Base-by-base conservation (phyloP, 768 basidiomycete species). In the Agrocybe chaxingu region DNA sequence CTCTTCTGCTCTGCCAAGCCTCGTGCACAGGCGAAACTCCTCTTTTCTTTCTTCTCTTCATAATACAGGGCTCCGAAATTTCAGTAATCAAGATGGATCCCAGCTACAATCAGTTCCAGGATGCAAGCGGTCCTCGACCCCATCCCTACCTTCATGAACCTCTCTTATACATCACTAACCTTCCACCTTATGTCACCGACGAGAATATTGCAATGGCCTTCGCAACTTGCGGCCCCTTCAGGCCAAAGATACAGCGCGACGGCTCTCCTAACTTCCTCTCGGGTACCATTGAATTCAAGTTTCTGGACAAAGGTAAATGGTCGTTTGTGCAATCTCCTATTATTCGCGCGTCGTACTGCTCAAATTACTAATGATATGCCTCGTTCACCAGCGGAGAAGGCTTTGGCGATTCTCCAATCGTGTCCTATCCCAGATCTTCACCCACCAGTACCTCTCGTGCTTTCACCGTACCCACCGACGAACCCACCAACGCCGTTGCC, bases 91-190 rank as follows among this genome's bases (percentile, higher is more conserved):
- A 58, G 64, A 79, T 77, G 76, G 74, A 78, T 66, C 65, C 66
- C 62, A 65, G 64, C 57, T 75, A 72, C 68, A 59, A 62, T 58
- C 66, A 65, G 42, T 60, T 63, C 45, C 69, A 68, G 52, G 66
- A 69, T 31, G 55, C 56, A 10, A 24, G 24, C 24, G 71, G 66
- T 19, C 74, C 76, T 11, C 73, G 83, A 57, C 79, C 79, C 48
- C 91, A 93, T 62, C 91, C 91, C 31, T 92, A 89, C 70, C 80
- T 93, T 57, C 86, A 87, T 63, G 89, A 92, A 62, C 88, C 91
- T 13, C 63, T 89, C 53, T 74, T 93, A 41, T 86, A 91, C 72
- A 84, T 93, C 67, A 81, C 91, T 18, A 85, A 83, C 66, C 68
- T 93, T 38, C 86, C 92, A 4, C 69, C 82, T 33, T 82, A 78